phyloP scores from a whole-genome alignment of 306 rosid genomes.

The Trifolium dubium region DNA sequence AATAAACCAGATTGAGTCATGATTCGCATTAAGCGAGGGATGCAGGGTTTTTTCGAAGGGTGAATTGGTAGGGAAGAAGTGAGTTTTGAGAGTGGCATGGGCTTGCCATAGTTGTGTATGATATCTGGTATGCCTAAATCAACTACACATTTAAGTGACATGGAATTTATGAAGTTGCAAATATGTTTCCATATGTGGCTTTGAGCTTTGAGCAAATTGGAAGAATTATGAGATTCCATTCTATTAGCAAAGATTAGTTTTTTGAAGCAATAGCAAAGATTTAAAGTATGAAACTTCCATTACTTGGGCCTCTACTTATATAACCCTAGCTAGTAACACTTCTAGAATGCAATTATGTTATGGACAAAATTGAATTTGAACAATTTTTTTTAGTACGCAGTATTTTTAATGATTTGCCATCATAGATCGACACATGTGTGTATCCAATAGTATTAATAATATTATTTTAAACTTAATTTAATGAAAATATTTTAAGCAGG shows the following conservation, averaged over 20 bases:
- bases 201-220: constrained; percentile 8
- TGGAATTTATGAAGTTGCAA: not conserved
- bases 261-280: not conserved
- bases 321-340: not conserved
- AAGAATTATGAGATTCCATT: not conserved
- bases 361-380: too few species aligned
- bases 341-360: not conserved
- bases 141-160: constrained; percentile 9
- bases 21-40: constrained; percentile 39
- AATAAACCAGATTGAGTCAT: constrained; percentile 33
- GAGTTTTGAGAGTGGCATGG: not conserved
- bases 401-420: too few species aligned
- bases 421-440: too few species aligned
- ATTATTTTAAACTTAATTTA: too few species aligned
- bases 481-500: too few species aligned
- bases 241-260: not conserved
- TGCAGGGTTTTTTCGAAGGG: not conserved
- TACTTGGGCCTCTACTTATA: not conserved
- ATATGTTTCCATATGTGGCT: constrained; percentile 20
- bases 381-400: too few species aligned
- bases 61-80: not conserved
- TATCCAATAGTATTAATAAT: too few species aligned
- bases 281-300: not conserved
- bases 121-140: not conserved
- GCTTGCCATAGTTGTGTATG: not conserved